These are phyloP conservation scores for Suillus clintonianus DNA, from an alignment of 768 basidiomycete genomes.

Conservation along the genomic window DNA sequence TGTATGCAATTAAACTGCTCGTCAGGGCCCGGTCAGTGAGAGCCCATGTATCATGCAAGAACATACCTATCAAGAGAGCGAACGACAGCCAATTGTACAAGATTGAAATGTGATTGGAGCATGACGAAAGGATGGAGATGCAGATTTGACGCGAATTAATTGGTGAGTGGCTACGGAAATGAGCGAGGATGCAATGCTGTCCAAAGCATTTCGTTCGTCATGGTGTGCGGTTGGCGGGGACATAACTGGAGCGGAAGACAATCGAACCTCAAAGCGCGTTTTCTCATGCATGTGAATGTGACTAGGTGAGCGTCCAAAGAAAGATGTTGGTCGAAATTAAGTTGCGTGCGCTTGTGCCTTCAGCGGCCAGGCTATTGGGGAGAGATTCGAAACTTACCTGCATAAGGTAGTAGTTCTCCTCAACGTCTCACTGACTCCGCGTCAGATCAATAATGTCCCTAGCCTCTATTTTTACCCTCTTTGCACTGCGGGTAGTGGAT, in stretches of 20 bases:
- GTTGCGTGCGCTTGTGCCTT: neutral
- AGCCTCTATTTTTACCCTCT: conserved; percentile 10
- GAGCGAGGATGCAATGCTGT: neutral
- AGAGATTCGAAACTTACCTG: neutral
- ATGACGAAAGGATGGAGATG: neutral
- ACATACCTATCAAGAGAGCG: neutral
- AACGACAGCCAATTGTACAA: neutral
- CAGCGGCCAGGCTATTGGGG: neutral
- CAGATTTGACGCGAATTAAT: neutral
- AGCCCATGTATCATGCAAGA: neutral
- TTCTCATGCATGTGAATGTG: neutral
- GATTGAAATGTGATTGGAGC: neutral
- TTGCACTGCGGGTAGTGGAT: conserved; percentile 6
- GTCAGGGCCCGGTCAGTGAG: neutral
- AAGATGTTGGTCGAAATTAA: neutral
- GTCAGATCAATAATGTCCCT: conserved; percentile 20
- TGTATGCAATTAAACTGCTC: neutral
- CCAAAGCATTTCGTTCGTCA: neutral
- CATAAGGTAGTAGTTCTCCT: neutral
- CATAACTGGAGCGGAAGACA: neutral
- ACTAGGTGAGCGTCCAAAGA: neutral
- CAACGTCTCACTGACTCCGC: conserved; percentile 31
- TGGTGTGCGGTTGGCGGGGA: neutral
- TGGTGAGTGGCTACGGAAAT: neutral
- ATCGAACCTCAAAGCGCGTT: neutral